phyloP scores from a whole-genome alignment of 805 yeast species.

The Zygotorulaspora danielsina region DNA sequence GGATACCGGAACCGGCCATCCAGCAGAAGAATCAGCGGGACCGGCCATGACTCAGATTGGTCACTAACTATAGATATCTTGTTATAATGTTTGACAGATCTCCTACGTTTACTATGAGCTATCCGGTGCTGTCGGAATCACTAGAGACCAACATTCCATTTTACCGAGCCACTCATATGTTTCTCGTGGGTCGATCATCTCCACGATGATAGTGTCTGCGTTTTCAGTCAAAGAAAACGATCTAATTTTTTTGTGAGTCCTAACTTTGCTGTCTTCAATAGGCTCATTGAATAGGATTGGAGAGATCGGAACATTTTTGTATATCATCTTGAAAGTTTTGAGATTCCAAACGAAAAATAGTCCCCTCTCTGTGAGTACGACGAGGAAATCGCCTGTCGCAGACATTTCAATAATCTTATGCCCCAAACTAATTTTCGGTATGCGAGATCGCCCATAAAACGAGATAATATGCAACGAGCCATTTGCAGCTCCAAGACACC shows the following conservation, averaged over 20 bases:
- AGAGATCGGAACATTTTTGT: conserved; percentile 27
- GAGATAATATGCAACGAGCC: conserved; percentile 37
- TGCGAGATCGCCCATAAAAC: conserved; percentile 33
- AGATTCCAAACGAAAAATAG: conserved; percentile 40
- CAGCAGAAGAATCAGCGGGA: not conserved
- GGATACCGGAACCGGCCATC: conserved; percentile 11
- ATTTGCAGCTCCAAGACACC: conserved; percentile 43
- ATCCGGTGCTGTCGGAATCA: not conserved
- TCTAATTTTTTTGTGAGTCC: conserved; percentile 27
- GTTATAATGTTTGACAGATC: not conserved
- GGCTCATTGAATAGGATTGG: conserved; percentile 29
- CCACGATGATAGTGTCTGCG: conserved; percentile 15
- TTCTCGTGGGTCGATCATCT: conserved; percentile 16
- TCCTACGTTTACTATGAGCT: too few relatives aligned
- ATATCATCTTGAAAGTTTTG: conserved; percentile 14
- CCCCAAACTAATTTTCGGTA: conserved; percentile 43
- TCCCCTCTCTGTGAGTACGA: conserved; percentile 57
- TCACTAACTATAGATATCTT: too few relatives aligned
- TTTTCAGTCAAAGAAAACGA: conserved; percentile 11
- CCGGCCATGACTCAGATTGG: too few relatives aligned
- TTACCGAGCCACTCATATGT: conserved; percentile 22
- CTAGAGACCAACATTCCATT: conserved; percentile 31
- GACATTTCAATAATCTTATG: conserved; percentile 46
- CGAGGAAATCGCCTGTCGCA: conserved; percentile 42
- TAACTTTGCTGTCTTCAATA: conserved; percentile 25